A percentile compares a stretch with the other conserved stretches of the same genome.
Evolutionary conservation across 306 rosid genomes (phyloP).

Genomic region (Sophora flavescens): DNA sequence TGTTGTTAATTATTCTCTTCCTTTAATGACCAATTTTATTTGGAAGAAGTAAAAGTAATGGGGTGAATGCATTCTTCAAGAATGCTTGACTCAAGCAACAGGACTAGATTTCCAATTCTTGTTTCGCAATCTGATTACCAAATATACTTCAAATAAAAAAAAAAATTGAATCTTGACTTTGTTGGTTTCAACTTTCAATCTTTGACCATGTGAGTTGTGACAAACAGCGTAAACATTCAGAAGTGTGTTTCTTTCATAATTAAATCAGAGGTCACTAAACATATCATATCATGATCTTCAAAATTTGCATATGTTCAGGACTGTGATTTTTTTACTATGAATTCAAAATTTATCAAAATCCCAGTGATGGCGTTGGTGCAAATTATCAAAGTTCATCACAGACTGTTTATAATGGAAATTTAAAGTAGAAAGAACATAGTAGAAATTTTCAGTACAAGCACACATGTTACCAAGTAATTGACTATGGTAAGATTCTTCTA

Average conservation of each 20-base stretch:
- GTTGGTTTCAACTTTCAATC: slow-evolving; percentile 2
- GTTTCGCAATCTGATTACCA: background rate
- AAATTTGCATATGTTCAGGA: slow-evolving; percentile 4
- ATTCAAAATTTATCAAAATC: slow-evolving; percentile 26
- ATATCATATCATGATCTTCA: slow-evolving; percentile 8
- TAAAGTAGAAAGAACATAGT: background rate
- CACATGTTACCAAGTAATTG: background rate
- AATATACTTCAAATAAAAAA: background rate
- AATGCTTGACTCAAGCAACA: slow-evolving; percentile 8
- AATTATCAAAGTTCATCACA: slow-evolving; percentile 6
- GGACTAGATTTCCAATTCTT: background rate
- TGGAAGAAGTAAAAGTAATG: slow-evolving; percentile 17
- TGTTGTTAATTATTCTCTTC: background rate
- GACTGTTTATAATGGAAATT: background rate
- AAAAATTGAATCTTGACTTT: slow-evolving; percentile 9
- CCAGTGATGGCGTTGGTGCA: background rate
- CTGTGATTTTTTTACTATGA: slow-evolving; percentile 7
- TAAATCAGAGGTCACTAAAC: slow-evolving; percentile 6
- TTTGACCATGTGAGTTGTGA: background rate
- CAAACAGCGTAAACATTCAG: background rate
- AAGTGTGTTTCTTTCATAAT: background rate
- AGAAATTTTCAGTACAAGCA: slow-evolving; percentile 25
- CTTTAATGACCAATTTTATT: slow-evolving; percentile 10
- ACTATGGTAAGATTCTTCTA: slow-evolving; percentile 13
- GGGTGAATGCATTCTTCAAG: slow-evolving; percentile 2